A percentile compares a stretch with the other conserved stretches of the same genome.
Evolutionary conservation across 768 basidiomycete species (phyloP).

Genomic region (Hypholoma fasciculare): DNA sequence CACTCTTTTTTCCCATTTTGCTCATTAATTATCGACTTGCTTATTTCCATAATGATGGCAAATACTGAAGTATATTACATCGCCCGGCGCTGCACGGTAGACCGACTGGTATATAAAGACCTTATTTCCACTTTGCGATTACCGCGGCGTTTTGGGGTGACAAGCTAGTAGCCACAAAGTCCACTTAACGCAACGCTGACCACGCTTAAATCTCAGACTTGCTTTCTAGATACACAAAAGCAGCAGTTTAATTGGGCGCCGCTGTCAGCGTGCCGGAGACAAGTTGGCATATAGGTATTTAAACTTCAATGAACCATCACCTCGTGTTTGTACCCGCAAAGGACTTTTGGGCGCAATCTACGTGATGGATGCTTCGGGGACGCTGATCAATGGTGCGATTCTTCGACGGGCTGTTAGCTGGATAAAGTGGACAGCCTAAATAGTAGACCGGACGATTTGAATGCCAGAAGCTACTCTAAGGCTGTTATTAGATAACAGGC

Average conservation of each 20-base stretch:
- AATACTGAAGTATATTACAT: constrained; percentile 8
- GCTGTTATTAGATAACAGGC: background rate
- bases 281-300: constrained; percentile 5
- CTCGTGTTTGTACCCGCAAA: constrained; percentile 8
- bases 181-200: background rate
- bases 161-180: background rate
- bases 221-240: background rate
- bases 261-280: constrained; percentile 3
- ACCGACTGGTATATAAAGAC: background rate
- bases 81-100: background rate
- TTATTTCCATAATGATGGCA: constrained; percentile 7
- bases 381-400: background rate
- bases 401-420: background rate
- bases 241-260: constrained; percentile 1
- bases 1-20: constrained; percentile 7
- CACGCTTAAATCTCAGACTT: background rate
- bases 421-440: background rate
- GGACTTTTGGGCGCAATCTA: constrained; percentile 2
- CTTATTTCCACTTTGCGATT: constrained; percentile 6
- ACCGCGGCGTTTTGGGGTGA: constrained; percentile 2
- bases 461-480: background rate
- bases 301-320: constrained; percentile 7
- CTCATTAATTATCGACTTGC: constrained; percentile 14
- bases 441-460: background rate
- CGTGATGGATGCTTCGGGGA: background rate